These are phyloP conservation scores for Pascua guehoae DNA, from an alignment of 1,284 basidiomycete genomes.

Conservation along the genomic window DNA sequence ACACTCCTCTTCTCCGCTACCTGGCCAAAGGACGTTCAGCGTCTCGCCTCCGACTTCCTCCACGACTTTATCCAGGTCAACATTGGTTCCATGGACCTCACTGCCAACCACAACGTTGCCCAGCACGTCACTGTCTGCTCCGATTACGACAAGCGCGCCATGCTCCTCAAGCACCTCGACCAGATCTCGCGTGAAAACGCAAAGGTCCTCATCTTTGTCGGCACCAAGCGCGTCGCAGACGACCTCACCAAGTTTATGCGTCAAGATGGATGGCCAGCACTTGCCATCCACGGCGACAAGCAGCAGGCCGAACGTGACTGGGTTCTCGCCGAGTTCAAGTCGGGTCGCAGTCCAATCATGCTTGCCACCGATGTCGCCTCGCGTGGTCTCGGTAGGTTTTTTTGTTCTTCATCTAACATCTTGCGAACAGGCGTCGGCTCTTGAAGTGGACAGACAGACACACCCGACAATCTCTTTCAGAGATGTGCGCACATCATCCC, in stretches of 20 bases:
- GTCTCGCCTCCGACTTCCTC: constrained; percentile 94
- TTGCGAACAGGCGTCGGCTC: constrained; percentile 25
- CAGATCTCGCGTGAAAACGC: constrained; percentile 94
- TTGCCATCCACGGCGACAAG: constrained; percentile 99
- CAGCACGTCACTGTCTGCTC: constrained; percentile 96
- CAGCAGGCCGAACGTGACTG: constrained; percentile 90
- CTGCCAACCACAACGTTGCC: constrained; percentile 96
- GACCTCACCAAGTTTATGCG: constrained; percentile 96
- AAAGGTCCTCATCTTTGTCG: constrained; percentile 98
- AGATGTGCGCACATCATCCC: neutral
- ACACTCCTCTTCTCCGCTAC: constrained; percentile 98
- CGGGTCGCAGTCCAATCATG: constrained; percentile 93
- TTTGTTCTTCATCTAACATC: constrained; percentile 26
- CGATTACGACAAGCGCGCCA: constrained; percentile 95
- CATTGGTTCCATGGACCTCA: constrained; percentile 97
- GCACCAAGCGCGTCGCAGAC: constrained; percentile 95
- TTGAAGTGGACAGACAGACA: constrained; percentile 8
- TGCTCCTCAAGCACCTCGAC: constrained; percentile 95
- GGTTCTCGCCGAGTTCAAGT: constrained; percentile 98
- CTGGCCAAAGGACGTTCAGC: constrained; percentile 99
- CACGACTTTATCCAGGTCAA: constrained; percentile 97
- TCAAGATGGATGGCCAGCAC: constrained; percentile 96
- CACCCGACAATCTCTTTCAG: neutral
- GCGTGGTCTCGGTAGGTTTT: constrained; percentile 95
- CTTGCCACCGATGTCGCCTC: constrained; percentile 98